Evolutionary conservation across 2,329 filamentous ascomycete genomes (phyloP).

Genomic region (Talaromyces atroroseus): DNA sequence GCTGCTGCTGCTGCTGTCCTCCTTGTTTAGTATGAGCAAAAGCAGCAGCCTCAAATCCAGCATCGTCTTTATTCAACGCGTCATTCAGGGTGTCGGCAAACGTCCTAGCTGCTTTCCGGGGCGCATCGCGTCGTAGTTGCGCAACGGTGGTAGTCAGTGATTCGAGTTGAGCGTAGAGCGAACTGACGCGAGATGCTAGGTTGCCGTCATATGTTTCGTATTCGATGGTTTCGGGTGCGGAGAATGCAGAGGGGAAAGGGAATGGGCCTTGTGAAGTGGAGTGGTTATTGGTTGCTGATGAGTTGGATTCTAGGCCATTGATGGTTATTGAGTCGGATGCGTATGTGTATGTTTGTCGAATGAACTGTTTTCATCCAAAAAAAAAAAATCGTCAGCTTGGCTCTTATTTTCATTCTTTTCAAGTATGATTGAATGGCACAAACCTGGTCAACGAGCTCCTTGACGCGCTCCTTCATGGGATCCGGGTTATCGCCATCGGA

Average conservation of each 20-base stretch:
- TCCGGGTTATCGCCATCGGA: conserved; percentile 30
- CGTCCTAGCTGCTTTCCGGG: conserved; percentile 34
- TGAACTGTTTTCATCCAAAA: conserved; percentile 36
- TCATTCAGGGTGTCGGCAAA: conserved; percentile 33
- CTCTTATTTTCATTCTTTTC: not conserved
- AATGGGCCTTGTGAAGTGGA: conserved; percentile 16
- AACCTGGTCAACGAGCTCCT: conserved; percentile 39
- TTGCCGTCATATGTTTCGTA: conserved; percentile 43
- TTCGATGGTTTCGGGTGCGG: conserved; percentile 40
- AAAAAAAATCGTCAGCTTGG: not conserved
- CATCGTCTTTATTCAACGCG: conserved; percentile 35
- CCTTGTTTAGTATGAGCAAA: conserved; percentile 20
- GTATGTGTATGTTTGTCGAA: conserved; percentile 39
- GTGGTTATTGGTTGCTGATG: conserved; percentile 3
- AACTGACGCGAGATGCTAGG: conserved; percentile 39
- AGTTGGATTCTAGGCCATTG: conserved; percentile 41
- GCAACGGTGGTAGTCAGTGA: conserved; percentile 44
- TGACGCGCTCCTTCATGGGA: conserved; percentile 40
- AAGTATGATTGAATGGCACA: not conserved
- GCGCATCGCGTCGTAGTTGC: conserved; percentile 42
- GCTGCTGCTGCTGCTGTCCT: conserved; percentile 11
- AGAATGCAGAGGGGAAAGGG: conserved; percentile 29
- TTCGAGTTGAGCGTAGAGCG: conserved; percentile 45
- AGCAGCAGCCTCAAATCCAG: conserved; percentile 46
- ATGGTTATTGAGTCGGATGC: conserved; percentile 43